Base-by-base conservation (phyloP, 2,329 filamentous ascomycete species). In the Diaporthe sp. region DNA sequence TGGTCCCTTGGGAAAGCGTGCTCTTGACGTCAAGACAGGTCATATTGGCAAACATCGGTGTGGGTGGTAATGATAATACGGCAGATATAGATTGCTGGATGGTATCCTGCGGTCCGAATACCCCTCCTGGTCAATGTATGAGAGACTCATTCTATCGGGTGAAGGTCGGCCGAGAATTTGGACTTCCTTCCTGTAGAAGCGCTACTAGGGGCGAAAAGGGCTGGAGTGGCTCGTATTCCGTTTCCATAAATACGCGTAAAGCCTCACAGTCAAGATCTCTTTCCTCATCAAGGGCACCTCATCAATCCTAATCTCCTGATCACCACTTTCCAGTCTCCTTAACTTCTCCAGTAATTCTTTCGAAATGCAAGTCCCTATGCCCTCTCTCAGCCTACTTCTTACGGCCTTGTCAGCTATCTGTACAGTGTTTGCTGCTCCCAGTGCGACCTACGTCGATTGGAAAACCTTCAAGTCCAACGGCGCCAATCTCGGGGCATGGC, bases 391-490 rank as follows among this genome's bases (percentile, higher is more conserved):
- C 17, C 15, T 39, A 15, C 17, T 60, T 25, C 1, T 60, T 2
- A 25, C 57, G 19, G 34, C 22, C 12, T 17, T 60, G 10, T 37
- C 34, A 39, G 57, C 34, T 19, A 4, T 60, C 12, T 13, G 31
- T 8, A 60, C 15, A 15, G 57, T 39, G 12, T 12, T 60, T 10
- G 9, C 57, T n/a, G 57, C 31, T 37, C 31, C 57, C 4, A 6
- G 9, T 37, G 10, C 31, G 22, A 8, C 19, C 19, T 60, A 60
- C 22, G 19, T 60, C 57, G 22, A 39, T n/a, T 60, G 57, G 57
- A 60, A 60, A n/a, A 37, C 31, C 1, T 60, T 39, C 57, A 60
- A 60, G 4, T 60, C 57, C 57, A 60, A 60, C 19, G 57, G 57
- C 10, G 57, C 57, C 8, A 60, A 60, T 10, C 57, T 39, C 57